Evolutionary conservation across 331 rosid species (phyloP).

Genomic region (Rosa hybrid): DNA sequence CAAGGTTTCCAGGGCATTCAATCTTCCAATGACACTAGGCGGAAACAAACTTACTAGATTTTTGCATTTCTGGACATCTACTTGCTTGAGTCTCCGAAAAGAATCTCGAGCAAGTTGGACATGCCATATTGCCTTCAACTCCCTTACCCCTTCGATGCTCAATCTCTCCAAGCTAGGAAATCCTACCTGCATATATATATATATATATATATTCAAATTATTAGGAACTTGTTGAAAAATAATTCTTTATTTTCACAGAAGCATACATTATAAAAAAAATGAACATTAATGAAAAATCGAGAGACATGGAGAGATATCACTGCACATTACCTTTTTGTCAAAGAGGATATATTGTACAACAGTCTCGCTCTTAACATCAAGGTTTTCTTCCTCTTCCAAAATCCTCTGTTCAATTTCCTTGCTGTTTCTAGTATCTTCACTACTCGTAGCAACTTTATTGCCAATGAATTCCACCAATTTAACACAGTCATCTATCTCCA

Average conservation of each 20-base stretch:
- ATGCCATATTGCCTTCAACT: conserved; percentile 15
- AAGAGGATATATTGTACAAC: neutral
- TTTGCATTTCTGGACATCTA: neutral
- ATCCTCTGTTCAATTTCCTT: neutral
- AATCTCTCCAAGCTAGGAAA: neutral
- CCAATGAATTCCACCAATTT: neutral
- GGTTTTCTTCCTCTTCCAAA: no score
- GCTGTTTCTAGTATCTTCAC: no score
- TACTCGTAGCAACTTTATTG: no score
- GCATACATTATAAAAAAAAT: neutral
- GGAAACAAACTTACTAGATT: neutral
- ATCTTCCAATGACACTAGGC: neutral
- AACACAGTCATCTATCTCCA: neutral
- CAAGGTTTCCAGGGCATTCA: neutral
- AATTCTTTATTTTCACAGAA: neutral
- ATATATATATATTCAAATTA: no score
- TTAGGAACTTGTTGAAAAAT: neutral
- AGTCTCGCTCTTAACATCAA: neutral
- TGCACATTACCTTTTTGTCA: neutral
- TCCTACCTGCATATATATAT: conserved; percentile 1
- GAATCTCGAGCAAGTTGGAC: conserved; percentile 6
- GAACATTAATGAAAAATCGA: no score
- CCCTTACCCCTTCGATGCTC: neutral
- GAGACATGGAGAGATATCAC: neutral
- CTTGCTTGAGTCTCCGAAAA: conserved; percentile 9